These are phyloP conservation scores for Naganishia cerealis DNA, from an alignment of 1,284 basidiomycete genomes.

Conservation along the genomic window DNA sequence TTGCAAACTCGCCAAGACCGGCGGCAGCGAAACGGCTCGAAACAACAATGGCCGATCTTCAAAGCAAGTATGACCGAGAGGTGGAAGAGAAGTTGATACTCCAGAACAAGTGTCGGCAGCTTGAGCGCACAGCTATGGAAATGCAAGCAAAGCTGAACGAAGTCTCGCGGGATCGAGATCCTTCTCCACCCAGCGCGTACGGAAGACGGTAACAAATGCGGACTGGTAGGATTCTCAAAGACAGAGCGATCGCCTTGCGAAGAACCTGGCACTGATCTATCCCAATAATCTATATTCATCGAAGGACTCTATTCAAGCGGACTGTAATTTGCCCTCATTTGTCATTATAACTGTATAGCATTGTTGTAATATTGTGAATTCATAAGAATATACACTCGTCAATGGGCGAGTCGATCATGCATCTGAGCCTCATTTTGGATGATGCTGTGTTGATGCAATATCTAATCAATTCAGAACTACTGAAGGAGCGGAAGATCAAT, in stretches of 20 bases:
- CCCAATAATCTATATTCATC: no score
- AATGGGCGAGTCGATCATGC: no score
- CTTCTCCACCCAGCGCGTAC: background rate
- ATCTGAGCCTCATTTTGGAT: no score
- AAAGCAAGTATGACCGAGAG: slow-evolving; percentile 62
- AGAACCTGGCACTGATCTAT: no score
- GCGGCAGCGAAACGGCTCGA: slow-evolving; percentile 60
- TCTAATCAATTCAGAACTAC: background rate
- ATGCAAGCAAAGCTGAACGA: slow-evolving; percentile 18
- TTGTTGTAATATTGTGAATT: no score
- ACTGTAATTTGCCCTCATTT: no score
- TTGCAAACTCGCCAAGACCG: slow-evolving; percentile 65
- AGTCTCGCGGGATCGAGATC: slow-evolving; percentile 12
- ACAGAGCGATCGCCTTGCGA: background rate
- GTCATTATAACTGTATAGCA: no score
- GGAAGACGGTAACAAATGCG: background rate
- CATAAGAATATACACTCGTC: no score
- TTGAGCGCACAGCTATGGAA: slow-evolving; percentile 15
- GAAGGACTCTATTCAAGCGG: no score
- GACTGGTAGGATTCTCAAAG: background rate
- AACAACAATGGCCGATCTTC: slow-evolving; percentile 69
- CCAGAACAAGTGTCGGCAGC: slow-evolving; percentile 19
- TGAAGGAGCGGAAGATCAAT: background rate
- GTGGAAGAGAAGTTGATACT: slow-evolving; percentile 50
- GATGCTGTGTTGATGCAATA: no score